Conservation (phyloP, 2,329 filamentous ascomycete species). For the Ciborinia camelliae region DNA sequence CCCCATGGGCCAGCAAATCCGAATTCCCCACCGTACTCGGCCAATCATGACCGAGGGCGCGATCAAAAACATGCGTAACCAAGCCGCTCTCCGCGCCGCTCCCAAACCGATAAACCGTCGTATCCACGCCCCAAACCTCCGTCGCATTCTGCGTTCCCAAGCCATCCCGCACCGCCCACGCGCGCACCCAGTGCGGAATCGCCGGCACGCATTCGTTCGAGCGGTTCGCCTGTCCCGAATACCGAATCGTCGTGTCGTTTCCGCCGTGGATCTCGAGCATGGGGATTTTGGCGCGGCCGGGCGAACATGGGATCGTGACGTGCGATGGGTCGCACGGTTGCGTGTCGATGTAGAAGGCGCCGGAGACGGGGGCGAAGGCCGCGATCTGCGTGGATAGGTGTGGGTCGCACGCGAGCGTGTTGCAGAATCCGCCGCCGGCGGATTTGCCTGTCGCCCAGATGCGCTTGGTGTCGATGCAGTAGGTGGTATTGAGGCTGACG, state of each 20-base stretch:
- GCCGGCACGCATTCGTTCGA: conserved; percentile 44
- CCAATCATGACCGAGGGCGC: conserved; percentile 21
- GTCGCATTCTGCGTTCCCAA: conserved; percentile 16
- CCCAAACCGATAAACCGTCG: conserved; percentile 20
- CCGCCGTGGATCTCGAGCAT: conserved; percentile 52
- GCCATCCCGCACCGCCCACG: conserved; percentile 21
- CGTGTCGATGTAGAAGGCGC: conserved; percentile 42
- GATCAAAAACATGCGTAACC: conserved; percentile 21
- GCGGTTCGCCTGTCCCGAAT: conserved; percentile 42
- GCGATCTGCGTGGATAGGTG: conserved; percentile 42
- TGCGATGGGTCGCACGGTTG: conserved; percentile 39
- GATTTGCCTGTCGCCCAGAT: conserved; percentile 47
- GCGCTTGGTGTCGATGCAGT: conserved; percentile 43
- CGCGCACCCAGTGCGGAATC: conserved; percentile 37
- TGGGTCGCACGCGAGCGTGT: conserved; percentile 43
- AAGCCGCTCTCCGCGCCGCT: conserved; percentile 14
- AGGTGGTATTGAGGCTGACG: conserved; percentile 37
- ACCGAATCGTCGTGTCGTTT: conserved; percentile 46
- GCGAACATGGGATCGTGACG: conserved; percentile 40
- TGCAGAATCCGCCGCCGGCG: conserved; percentile 46
- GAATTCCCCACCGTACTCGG: conserved; percentile 21
- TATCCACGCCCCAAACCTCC: conserved; percentile 4
- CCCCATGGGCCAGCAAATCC: conserved; percentile 10
- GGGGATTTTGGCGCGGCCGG: conserved; percentile 40
- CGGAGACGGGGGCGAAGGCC: conserved; percentile 46